These are phyloP conservation scores for Ganoderma boninense DNA, from an alignment of 1,284 basidiomycete species.

Conservation along the genomic window DNA sequence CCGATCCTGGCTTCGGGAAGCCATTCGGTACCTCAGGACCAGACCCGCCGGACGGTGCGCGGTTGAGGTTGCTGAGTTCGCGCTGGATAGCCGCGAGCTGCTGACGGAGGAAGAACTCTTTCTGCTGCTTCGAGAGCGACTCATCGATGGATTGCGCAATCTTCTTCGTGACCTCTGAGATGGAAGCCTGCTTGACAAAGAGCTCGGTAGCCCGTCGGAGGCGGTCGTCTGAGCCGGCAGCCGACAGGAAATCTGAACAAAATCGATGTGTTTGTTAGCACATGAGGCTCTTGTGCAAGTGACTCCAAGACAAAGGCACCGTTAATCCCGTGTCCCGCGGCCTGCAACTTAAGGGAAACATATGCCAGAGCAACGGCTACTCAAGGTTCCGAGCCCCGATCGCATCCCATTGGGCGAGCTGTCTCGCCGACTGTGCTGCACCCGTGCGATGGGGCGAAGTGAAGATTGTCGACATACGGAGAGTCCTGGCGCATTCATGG, in stretches of 20 bases:
- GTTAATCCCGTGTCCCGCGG: not conserved
- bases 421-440: not conserved
- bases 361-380: not conserved
- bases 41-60: slow-evolving; percentile 34
- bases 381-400: not conserved
- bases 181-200: slow-evolving; percentile 75
- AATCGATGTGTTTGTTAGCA: not conserved
- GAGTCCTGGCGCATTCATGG: not conserved
- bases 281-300: not conserved
- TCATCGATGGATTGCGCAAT: slow-evolving; percentile 82
- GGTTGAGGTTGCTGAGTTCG: slow-evolving; percentile 75
- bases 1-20: slow-evolving; percentile 43
- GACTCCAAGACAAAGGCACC: not conserved
- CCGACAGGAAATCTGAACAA: slow-evolving; percentile 62
- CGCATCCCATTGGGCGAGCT: not conserved
- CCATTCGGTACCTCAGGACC: slow-evolving; percentile 7
- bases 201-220: slow-evolving; percentile 71
- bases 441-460: too few species aligned
- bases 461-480: too few species aligned
- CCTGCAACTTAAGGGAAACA: not conserved
- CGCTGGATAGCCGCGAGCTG: slow-evolving; percentile 91
- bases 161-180: slow-evolving; percentile 80
- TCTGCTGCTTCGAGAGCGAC: slow-evolving; percentile 81
- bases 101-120: slow-evolving; percentile 85
- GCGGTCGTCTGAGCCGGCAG: slow-evolving; percentile 63